Evolutionary conservation across 2,329 filamentous ascomycete species (phyloP).

Genomic region (Phyllosticta ampelicida): DNA sequence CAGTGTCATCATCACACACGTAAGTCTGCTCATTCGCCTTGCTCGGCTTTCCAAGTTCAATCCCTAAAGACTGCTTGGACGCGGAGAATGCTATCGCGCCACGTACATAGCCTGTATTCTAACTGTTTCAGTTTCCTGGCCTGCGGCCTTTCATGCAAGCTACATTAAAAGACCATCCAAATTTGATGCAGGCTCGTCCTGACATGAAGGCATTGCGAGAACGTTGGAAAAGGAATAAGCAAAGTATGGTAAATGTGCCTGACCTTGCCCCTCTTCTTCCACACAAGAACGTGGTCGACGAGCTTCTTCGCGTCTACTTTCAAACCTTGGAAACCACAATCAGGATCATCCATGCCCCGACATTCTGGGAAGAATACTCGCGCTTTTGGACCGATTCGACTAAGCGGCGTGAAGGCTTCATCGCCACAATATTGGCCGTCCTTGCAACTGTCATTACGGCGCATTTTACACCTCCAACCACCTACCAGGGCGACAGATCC

Average conservation of each 20-base stretch:
- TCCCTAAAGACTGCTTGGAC: background rate
- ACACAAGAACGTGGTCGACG: background rate
- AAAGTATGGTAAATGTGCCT: background rate
- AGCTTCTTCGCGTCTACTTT: constrained; percentile 6
- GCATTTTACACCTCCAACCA: constrained; percentile 16
- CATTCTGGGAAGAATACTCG: constrained; percentile 17
- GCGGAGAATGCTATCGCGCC: background rate
- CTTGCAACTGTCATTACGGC: constrained; percentile 25
- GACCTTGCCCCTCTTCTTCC: constrained; percentile 4
- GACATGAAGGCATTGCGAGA: constrained; percentile 23
- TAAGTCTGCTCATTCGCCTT: constrained; percentile 12
- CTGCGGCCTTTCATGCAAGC: constrained; percentile 16
- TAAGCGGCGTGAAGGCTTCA: constrained; percentile 21
- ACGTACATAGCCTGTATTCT: background rate
- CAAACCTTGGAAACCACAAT: constrained; percentile 4
- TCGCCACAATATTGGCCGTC: constrained; percentile 32
- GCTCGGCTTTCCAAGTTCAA: background rate
- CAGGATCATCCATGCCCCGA: constrained; percentile 17
- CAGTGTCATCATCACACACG: constrained; percentile 22
- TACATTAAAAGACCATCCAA: constrained; percentile 18
- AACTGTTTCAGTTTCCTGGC: constrained; percentile 23
- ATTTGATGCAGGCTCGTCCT: constrained; percentile 20
- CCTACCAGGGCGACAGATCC: constrained; percentile 35
- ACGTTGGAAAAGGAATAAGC: constrained; percentile 7
- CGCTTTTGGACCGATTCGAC: constrained; percentile 7